Conservation (phyloP, 2,329 filamentous ascomycete genomes). For the Penicillium sp. region DNA sequence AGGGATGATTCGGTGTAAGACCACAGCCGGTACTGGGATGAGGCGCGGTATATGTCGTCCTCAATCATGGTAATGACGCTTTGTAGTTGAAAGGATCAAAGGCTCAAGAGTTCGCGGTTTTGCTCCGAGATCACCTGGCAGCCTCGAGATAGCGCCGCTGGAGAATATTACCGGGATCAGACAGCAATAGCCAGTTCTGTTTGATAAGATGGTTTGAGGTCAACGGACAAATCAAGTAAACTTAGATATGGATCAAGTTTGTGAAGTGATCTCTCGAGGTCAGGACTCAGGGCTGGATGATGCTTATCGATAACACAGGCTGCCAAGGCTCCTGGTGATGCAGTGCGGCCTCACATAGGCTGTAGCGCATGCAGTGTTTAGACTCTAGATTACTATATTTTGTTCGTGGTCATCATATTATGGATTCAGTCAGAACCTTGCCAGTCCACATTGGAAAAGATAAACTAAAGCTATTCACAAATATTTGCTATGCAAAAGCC, state of each 20-base stretch:
- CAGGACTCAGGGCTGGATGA: background rate
- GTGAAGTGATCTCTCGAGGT: background rate
- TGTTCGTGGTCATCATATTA: too few species aligned
- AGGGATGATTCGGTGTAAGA: constrained; percentile 77
- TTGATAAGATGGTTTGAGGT: background rate
- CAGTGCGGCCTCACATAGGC: too few species aligned
- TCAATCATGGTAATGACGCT: constrained; percentile 62
- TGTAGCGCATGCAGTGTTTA: too few species aligned
- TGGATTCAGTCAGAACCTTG: too few species aligned
- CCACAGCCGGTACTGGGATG: constrained; percentile 89
- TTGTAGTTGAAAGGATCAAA: background rate
- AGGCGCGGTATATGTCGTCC: constrained; percentile 84
- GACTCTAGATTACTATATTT: too few species aligned
- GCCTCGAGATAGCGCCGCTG: too few species aligned
- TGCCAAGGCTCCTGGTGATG: too few species aligned
- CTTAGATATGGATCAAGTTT: background rate
- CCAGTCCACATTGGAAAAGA: too few species aligned
- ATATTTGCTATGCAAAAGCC: background rate
- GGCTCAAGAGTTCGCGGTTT: background rate
- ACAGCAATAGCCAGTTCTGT: background rate
- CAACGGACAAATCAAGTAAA: background rate
- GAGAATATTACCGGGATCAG: background rate
- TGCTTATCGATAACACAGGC: constrained; percentile 9
- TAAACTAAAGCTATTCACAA: background rate
- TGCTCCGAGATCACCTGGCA: background rate